Percentiles rank a stretch among this genome's conserved stretches.
Evolutionary conservation across 2,329 filamentous ascomycete genomes (phyloP).

Genomic region (Aureobasidium sp.): DNA sequence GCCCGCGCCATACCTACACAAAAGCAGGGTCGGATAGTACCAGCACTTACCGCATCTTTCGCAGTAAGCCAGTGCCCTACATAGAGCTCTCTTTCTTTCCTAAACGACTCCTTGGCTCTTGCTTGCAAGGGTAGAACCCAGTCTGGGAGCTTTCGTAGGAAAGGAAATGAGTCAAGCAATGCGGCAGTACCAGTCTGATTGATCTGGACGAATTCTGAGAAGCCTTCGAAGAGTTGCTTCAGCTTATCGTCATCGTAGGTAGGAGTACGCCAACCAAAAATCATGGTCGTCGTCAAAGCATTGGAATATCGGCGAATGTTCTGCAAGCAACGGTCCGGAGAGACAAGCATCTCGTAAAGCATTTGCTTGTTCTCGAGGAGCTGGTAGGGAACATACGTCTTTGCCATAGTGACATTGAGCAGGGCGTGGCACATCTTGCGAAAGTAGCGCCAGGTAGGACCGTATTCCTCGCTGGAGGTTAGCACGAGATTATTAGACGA

Average conservation of each 20-base stretch:
- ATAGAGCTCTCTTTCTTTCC: neutral
- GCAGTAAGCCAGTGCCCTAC: neutral
- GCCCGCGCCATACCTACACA: constrained; percentile 28
- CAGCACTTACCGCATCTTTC: neutral
- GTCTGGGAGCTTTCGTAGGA: constrained; percentile 48
- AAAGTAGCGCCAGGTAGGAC: constrained; percentile 35
- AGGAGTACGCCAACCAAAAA: constrained; percentile 47
- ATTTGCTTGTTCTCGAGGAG: constrained; percentile 63
- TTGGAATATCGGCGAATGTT: constrained; percentile 53
- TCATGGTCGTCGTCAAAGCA: constrained; percentile 53
- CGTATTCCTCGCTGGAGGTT: constrained; percentile 18
- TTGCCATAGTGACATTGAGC: constrained; percentile 52
- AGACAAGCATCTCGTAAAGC: constrained; percentile 53
- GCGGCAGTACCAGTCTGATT: constrained; percentile 20
- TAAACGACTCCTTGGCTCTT: constrained; percentile 33
- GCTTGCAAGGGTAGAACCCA: constrained; percentile 34
- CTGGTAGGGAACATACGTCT: constrained; percentile 60
- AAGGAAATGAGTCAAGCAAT: constrained; percentile 50
- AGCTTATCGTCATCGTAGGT: constrained; percentile 28
- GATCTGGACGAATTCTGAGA: constrained; percentile 16
- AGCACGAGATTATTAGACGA: neutral
- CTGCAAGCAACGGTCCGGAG: constrained; percentile 47
- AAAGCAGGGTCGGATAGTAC: neutral
- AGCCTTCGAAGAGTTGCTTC: constrained; percentile 26
- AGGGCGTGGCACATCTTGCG: constrained; percentile 50